Conservation (phyloP, 2,329 filamentous ascomycete genomes). For the Drechslerella stenobrocha region DNA sequence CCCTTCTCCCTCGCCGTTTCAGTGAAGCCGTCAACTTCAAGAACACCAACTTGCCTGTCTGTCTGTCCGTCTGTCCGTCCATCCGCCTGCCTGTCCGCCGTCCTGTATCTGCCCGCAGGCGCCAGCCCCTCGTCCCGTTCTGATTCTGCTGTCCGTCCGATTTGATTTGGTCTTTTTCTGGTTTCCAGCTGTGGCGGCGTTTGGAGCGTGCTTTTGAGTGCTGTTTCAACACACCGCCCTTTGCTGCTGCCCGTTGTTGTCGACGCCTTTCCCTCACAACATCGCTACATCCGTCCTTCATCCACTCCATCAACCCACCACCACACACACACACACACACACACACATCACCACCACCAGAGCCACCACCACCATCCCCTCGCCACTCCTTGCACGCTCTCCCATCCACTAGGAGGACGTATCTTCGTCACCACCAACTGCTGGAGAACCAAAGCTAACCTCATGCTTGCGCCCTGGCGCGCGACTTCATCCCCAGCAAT, state of each 20-base stretch:
- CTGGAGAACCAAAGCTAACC: not conserved
- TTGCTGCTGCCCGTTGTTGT: not conserved
- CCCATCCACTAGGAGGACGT: not conserved
- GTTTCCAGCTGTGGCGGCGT: not conserved
- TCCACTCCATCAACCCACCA: not conserved
- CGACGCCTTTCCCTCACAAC: not conserved
- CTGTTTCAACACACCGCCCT: not conserved
- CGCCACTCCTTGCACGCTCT: not conserved
- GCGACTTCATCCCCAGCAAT: conserved; percentile 22
- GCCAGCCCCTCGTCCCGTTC: no score
- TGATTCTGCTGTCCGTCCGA: no score
- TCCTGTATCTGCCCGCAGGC: no score
- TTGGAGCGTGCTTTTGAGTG: not conserved
- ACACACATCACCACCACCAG: not conserved
- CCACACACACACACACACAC: not conserved
- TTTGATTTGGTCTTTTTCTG: no score
- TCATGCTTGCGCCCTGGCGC: conserved; percentile 13
- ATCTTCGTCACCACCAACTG: not conserved
- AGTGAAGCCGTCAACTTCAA: no score
- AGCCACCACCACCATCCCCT: not conserved
- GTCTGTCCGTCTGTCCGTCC: not conserved
- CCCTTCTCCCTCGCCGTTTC: not conserved
- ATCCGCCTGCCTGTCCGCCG: not conserved
- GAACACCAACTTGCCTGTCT: not conserved
- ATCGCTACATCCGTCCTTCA: not conserved